A percentile compares a stretch with the other conserved stretches of the same genome.
Evolutionary conservation across 768 basidiomycete genomes (phyloP).

Genomic region (Fomitopsis serialis): DNA sequence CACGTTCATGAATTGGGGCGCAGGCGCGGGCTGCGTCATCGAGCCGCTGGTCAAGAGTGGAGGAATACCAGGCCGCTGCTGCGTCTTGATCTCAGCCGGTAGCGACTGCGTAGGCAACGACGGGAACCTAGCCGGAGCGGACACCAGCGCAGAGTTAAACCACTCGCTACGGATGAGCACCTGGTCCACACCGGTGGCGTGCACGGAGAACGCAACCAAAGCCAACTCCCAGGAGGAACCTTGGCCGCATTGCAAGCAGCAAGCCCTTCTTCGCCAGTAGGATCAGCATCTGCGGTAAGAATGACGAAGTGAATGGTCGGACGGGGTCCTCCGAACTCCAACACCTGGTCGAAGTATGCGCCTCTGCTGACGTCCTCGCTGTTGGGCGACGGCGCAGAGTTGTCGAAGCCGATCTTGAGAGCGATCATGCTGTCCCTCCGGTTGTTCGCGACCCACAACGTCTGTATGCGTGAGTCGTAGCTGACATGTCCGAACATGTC

Average conservation of each 20-base stretch:
- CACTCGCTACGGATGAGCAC: conserved; percentile 82
- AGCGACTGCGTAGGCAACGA: conserved; percentile 14
- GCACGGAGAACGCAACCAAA: conserved; percentile 84
- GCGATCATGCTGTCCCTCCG: conserved; percentile 82
- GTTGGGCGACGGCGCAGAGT: conserved; percentile 41
- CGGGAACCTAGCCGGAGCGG: conserved; percentile 61
- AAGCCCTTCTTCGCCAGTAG: conserved; percentile 75
- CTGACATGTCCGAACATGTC: conserved; percentile 88
- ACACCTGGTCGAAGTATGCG: conserved; percentile 66
- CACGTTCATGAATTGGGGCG: conserved; percentile 13
- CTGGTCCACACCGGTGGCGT: conserved; percentile 85
- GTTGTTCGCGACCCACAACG: conserved; percentile 84
- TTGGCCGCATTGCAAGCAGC: conserved; percentile 84
- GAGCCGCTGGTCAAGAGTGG: conserved; percentile 1
- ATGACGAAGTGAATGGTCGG: conserved; percentile 88
- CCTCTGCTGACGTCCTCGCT: conserved; percentile 54
- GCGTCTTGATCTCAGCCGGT: conserved; percentile 21
- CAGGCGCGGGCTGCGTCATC: conserved; percentile 10
- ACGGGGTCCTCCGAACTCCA: conserved; percentile 80
- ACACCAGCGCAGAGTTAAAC: conserved; percentile 64
- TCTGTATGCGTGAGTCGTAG: conserved; percentile 82
- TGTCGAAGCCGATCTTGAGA: conserved; percentile 66
- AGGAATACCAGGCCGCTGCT: conserved; percentile 11
- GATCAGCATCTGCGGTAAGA: conserved; percentile 78
- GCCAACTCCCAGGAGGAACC: conserved; percentile 68